Base-by-base conservation (phyloP, 306 rosid genomes). In the Vigna unguiculata region DNA sequence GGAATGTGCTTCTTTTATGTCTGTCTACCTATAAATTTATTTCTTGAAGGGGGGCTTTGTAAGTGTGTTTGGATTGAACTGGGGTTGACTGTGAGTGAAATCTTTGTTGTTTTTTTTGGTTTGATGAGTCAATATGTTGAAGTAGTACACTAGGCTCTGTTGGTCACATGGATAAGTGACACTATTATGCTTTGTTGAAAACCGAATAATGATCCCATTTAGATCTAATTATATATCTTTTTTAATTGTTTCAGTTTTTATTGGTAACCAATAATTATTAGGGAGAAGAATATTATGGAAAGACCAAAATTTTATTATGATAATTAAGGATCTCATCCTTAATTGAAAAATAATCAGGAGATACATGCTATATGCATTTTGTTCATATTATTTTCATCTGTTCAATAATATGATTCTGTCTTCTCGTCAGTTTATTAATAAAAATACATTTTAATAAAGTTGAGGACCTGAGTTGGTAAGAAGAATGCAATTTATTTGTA, bases 401-500 rank as follows among this genome's bases (percentile, higher is more conserved):
- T 45, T 40, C 20, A 65, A 41, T 66, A 24, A 45, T 22, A 53
- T 55, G 36, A 40, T 32, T 74, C 40, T 65, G 36, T 40, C 22
- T 53, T 53, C 22, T 34, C 62, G 34, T 6, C 47, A 28, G 21
- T 77, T 67, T 43, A 66, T 55, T 11, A 19, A 57, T 55, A 6
- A 55, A 52, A 38, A n/a, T 54, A 57, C 14, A 32, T 68, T 68
- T 68, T 77, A 46, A 69, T 69, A 69, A 45, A 32, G 70, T 46
- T 34, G 49, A 32, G 30, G 21, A 9, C 53, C 30, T 20, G 57
- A 58, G n/a, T 61, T 78, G 67, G 74, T 40, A 22, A 52, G 43
- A 65, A 3, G 43, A 65, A 3, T 58, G 14, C 13, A 2, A 9
- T 40, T 40, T 40, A 9, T 40, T 40, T 40, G 45, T 40, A 9